phyloP scores from a whole-genome alignment of 1,139 yeast genomes.

The Hyphopichia fennica region DNA sequence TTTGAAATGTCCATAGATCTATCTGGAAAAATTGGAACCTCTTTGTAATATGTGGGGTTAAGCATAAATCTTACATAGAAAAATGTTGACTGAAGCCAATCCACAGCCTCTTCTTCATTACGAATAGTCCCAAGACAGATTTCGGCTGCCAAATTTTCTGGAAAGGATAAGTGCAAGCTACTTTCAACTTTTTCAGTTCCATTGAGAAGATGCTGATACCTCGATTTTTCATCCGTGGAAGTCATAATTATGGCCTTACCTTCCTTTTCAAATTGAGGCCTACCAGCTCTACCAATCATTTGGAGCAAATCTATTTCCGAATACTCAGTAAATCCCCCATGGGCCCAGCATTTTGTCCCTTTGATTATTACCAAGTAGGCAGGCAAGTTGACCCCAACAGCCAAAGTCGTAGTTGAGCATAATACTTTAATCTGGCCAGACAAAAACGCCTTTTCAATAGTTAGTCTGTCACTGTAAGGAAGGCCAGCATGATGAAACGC shows the following conservation, averaged over 20 bases:
- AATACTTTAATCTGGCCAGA: constrained; percentile 41
- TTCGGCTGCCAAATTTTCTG: constrained; percentile 53
- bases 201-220: constrained; percentile 41
- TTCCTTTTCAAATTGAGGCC: constrained; percentile 53
- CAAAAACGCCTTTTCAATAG: constrained; percentile 45
- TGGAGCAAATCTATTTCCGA: constrained; percentile 57
- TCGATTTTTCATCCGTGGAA: constrained; percentile 26
- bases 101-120: constrained; percentile 37
- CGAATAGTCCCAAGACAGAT: constrained; percentile 42
- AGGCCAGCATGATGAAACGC: constrained; percentile 65
- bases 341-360: constrained; percentile 56
- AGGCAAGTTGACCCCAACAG: constrained; percentile 63
- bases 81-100: constrained; percentile 54
- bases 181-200: constrained; percentile 53
- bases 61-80: constrained; percentile 44
- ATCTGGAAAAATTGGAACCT: constrained; percentile 13
- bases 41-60: constrained; percentile 38
- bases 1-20: neutral
- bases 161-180: constrained; percentile 40
- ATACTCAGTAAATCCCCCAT: constrained; percentile 48
- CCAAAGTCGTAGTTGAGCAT: constrained; percentile 60
- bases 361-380: constrained; percentile 60
- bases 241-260: constrained; percentile 59
- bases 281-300: constrained; percentile 64
- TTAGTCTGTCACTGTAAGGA: constrained; percentile 39